These are phyloP conservation scores for Penicillium coprophilum DNA, from an alignment of 495 filamentous ascomycete genomes.

Conservation along the genomic window DNA sequence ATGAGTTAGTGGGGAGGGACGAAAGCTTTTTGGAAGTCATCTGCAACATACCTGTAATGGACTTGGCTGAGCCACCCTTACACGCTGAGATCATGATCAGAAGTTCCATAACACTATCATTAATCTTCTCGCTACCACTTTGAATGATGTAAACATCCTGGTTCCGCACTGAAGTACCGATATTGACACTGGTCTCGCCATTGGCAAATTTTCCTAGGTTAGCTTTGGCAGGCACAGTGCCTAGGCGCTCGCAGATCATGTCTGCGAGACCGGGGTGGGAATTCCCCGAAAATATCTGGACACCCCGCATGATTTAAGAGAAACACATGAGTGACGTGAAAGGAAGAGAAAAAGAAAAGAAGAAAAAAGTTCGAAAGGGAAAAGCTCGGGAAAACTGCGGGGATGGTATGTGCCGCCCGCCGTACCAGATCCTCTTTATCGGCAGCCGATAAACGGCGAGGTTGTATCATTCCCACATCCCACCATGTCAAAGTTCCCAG, in stretches of 20 bases:
- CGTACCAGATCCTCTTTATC: conserved; percentile 14
- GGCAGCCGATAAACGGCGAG: background rate
- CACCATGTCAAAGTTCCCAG: conserved; percentile 68
- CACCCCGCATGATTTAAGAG: conserved; percentile 55
- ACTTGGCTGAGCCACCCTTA: conserved; percentile 95
- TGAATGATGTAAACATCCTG: conserved; percentile 99
- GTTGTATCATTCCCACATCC: conserved; percentile 10
- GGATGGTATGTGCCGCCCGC: conserved; percentile 16
- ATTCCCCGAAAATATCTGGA: conserved; percentile 69
- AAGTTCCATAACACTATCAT: conserved; percentile 98
- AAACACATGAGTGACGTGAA: conserved; percentile 19
- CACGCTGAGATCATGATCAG: conserved; percentile 98
- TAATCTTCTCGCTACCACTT: conserved; percentile 94
- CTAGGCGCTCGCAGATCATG: conserved; percentile 68
- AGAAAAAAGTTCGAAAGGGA: conserved; percentile 20
- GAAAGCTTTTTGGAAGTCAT: conserved; percentile 3
- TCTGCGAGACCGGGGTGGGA: conserved; percentile 69
- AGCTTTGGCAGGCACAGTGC: conserved; percentile 63
- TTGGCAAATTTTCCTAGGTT: conserved; percentile 73
- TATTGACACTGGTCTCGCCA: conserved; percentile 95
- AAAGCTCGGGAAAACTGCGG: conserved; percentile 22
- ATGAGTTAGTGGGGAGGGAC: conserved; percentile 30
- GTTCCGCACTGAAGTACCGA: conserved; percentile 89
- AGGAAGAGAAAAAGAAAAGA: conserved; percentile 11
- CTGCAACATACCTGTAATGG: conserved; percentile 78